These are phyloP conservation scores for Sonneratia caseolaris DNA, from an alignment of 345 rosid genomes.

Conservation along the genomic window DNA sequence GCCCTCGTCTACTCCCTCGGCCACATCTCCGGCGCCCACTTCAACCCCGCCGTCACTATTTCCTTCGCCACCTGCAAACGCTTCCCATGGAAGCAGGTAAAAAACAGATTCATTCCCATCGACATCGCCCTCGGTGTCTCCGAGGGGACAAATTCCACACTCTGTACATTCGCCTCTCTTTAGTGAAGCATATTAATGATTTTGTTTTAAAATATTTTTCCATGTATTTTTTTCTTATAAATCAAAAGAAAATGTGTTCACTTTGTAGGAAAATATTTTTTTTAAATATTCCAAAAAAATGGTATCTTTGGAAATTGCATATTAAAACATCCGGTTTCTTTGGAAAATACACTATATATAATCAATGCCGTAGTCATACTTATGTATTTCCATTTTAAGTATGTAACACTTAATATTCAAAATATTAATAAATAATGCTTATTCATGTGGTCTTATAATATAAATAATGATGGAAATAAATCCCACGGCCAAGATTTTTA, in stretches of 20 bases:
- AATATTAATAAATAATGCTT: too few species aligned
- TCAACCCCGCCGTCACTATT: slow-evolving; percentile 70
- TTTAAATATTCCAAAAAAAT: not conserved
- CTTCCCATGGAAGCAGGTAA: slow-evolving; percentile 75
- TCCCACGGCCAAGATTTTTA: too few species aligned
- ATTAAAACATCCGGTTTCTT: not conserved
- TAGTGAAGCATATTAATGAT: too few species aligned
- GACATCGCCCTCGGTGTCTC: too few species aligned
- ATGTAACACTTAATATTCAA: too few species aligned
- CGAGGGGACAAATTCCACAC: too few species aligned
- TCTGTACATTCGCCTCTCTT: too few species aligned
- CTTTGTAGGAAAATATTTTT: not conserved
- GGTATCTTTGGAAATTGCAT: not conserved
- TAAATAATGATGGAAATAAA: too few species aligned
- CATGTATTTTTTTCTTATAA: not conserved
- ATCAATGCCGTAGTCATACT: not conserved
- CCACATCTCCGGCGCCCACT: slow-evolving; percentile 46
- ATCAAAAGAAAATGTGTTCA: not conserved
- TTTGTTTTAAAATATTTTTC: not conserved
- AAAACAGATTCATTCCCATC: too few species aligned
- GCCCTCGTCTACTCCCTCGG: slow-evolving; percentile 77
- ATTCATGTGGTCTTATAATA: too few species aligned
- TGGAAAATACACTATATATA: not conserved
- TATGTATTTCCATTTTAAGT: not conserved
- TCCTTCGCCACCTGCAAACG: slow-evolving; percentile 77